Conservation (phyloP, 257 asterid genomes). For the Ilex asprella region DNA sequence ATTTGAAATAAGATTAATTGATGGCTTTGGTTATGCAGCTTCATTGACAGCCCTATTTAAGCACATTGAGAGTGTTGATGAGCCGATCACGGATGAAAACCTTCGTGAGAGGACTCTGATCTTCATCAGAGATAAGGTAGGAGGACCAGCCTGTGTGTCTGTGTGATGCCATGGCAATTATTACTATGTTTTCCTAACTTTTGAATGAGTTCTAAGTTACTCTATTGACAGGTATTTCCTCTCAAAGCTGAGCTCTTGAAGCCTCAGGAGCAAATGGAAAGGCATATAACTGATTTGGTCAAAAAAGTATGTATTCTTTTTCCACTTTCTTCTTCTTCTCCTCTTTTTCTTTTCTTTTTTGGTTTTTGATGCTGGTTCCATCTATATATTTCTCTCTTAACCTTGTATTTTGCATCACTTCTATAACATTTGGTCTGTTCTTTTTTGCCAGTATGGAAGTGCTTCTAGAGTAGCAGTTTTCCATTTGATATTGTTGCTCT, state of each 20-base stretch:
- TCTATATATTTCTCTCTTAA: too few relatives aligned
- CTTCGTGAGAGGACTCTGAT: constrained; percentile 81
- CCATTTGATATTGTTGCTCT: constrained; percentile 1
- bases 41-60: constrained; percentile 86
- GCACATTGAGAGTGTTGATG: constrained; percentile 88
- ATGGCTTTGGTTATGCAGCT: constrained; percentile 42
- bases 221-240: constrained; percentile 66
- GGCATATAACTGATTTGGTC: constrained; percentile 84
- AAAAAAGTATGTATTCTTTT: constrained; percentile 42
- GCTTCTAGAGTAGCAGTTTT: constrained; percentile 4
- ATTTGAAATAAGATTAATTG: constrained; percentile 9
- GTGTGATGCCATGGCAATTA: neutral
- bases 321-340: too few relatives aligned
- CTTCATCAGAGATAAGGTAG: constrained; percentile 83
- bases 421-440: too few relatives aligned
- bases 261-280: constrained; percentile 85
- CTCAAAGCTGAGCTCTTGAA: constrained; percentile 78
- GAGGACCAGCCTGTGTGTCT: constrained; percentile 15
- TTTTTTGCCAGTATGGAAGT: neutral
- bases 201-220: neutral
- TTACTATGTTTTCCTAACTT: neutral
- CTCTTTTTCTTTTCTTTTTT: too few relatives aligned
- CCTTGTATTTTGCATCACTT: too few relatives aligned
- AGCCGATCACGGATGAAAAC: constrained; percentile 83
- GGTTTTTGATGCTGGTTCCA: too few relatives aligned